Conservation (phyloP, 2,329 filamentous ascomycete genomes). For the Aspergillus sp. region DNA sequence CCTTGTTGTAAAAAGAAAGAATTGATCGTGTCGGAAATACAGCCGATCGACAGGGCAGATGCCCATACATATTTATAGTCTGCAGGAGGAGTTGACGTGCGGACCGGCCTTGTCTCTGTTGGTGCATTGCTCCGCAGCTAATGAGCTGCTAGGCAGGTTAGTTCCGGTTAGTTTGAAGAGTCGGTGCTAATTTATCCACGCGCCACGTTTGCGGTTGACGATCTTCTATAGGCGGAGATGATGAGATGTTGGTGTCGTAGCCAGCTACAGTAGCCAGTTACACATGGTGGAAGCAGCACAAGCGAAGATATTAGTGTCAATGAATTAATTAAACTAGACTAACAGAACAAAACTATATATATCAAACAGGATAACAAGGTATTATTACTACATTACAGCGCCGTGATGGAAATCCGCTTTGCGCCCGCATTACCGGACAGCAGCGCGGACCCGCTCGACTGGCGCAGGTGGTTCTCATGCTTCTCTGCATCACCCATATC, state of each 20-base stretch:
- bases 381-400: conserved; percentile 14
- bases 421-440: conserved; percentile 27
- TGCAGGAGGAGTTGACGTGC: too few relatives aligned
- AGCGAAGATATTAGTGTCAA: not conserved
- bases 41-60: too few relatives aligned
- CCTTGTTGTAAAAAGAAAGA: not conserved
- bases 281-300: not conserved
- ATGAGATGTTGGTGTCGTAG: too few relatives aligned
- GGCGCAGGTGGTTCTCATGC: conserved; percentile 32
- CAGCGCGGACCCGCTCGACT: conserved; percentile 29
- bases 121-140: not conserved
- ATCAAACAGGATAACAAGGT: not conserved
- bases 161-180: not conserved
- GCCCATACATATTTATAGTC: too few relatives aligned
- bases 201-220: not conserved
- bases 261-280: not conserved
- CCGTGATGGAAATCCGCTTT: conserved; percentile 23
- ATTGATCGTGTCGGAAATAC: too few relatives aligned
- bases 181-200: not conserved
- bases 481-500: conserved; percentile 29
- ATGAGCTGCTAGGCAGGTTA: not conserved
- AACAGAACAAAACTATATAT: not conserved
- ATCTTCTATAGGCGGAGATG: not conserved
- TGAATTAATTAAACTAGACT: too few relatives aligned
- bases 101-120: too few relatives aligned